These are phyloP conservation scores for Rhizophagus clarus DNA, from an alignment of 192 early-diverging fungal genomes.

Conservation along the genomic window DNA sequence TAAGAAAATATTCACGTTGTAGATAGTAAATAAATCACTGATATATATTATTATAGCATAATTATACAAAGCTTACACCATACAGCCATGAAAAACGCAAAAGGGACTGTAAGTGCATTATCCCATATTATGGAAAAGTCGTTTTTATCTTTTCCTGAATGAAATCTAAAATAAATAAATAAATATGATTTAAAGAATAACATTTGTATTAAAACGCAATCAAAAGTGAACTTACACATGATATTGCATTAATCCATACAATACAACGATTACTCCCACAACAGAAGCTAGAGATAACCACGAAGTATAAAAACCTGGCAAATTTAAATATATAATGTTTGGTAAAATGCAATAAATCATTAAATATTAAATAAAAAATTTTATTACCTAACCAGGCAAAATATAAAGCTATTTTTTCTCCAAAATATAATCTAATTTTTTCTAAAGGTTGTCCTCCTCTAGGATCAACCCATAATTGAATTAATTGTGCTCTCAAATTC, in stretches of 20 bases:
- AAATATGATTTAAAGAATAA: neutral
- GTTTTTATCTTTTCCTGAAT: neutral
- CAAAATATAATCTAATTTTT: constrained; percentile 61
- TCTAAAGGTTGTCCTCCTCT: constrained; percentile 43
- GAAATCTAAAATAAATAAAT: neutral
- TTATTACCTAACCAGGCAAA: constrained; percentile 64
- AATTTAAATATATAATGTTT: neutral
- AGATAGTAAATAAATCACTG: neutral
- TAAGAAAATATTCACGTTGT: neutral
- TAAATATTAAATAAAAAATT: neutral
- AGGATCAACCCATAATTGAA: constrained; percentile 43
- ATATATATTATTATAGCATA: neutral
- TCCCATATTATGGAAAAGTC: constrained; percentile 52
- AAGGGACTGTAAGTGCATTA: constrained; percentile 56
- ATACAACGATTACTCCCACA: constrained; percentile 50
- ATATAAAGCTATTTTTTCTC: constrained; percentile 67
- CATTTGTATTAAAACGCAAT: too few relatives aligned
- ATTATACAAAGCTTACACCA: constrained; percentile 49
- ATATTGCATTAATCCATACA: constrained; percentile 49
- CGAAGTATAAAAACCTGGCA: constrained; percentile 52
- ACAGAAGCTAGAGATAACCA: constrained; percentile 55
- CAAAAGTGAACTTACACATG: neutral
- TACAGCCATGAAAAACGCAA: constrained; percentile 60
- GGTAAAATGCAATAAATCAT: neutral
- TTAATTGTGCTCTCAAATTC: constrained; percentile 50